Base-by-base conservation (phyloP, 2,329 filamentous ascomycete species). In the Hawksworthiomyces lignivorus region DNA sequence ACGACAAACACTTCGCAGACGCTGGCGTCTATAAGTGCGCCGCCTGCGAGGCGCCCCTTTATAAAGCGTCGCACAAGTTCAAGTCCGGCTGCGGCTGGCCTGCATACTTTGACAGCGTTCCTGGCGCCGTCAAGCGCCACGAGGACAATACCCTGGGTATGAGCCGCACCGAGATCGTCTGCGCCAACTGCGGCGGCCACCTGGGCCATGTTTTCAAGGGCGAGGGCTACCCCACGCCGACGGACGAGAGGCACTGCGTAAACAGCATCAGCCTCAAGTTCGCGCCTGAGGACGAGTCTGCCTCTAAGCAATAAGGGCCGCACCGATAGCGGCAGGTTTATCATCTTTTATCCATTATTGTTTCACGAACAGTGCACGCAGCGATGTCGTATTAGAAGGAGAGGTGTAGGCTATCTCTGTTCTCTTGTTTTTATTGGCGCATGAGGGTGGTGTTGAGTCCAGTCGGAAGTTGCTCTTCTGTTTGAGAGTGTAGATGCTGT, bases 71-170 rank as follows among this genome's bases (percentile, higher is more conserved):
- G 49, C 89, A 95, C 66, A 98, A 98, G 64, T 98, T 98, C 75
- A 86, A 86, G 63, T 94, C 86, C 15, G 87, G 88, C 31, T 98
- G 92, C 64, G 92, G 92, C 47, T 98, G 92, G 92, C 92, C 92
- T 1, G 92, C 92, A 11, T 98, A 97, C 66, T 98, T 90, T 60
- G 92, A 98, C 64, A 90, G 84, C 51, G 78, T 98, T 39, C 90
- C 92, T 0, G 89, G 88, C 3, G 90, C 90, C 1, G 87, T 98
- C 11, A 86, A 78, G 27, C 73, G 90, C 48, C 83, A 90, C 56
- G 78, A 80, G 49, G 92, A 98, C 62, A 68, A 65, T 36, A 70
- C 80, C 0, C 74, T 88, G 39, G 90, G 90, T 35, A 94, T 95
- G 86, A 60, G 72, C 57, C 73, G 92, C 51, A 96, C 80, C 12